Conservation (phyloP, 2,329 filamentous ascomycete genomes). For the Epichloe elymi region DNA sequence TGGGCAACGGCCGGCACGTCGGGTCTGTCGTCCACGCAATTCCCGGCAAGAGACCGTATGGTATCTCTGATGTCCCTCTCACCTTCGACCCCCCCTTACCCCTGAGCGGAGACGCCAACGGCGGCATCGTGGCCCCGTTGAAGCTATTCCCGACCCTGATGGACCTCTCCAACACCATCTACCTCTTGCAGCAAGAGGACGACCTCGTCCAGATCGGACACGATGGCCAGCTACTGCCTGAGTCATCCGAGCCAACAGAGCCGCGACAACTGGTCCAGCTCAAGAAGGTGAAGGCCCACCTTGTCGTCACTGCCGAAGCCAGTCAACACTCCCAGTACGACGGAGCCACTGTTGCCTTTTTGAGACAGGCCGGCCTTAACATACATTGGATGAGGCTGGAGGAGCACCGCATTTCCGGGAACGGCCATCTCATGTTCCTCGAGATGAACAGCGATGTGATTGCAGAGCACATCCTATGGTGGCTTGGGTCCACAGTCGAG, state of each 20-base stretch:
- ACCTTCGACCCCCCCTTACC: slow-evolving; percentile 27
- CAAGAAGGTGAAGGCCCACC: slow-evolving; percentile 26
- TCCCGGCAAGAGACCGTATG: slow-evolving; percentile 21
- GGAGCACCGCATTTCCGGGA: slow-evolving; percentile 32
- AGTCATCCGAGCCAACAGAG: too few relatives aligned
- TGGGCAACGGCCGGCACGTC: slow-evolving; percentile 5
- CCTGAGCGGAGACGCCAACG: too few relatives aligned
- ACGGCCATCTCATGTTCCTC: slow-evolving; percentile 42
- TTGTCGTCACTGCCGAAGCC: slow-evolving; percentile 38
- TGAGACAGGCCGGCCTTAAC: slow-evolving; percentile 36
- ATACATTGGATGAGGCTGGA: slow-evolving; percentile 32
- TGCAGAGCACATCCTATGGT: slow-evolving; percentile 11
- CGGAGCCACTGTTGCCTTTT: slow-evolving; percentile 37
- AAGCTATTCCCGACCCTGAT: background rate
- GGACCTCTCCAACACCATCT: background rate
- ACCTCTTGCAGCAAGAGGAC: slow-evolving; percentile 9
- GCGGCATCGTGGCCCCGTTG: background rate
- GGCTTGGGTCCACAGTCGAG: slow-evolving; percentile 4
- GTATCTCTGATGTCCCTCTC: slow-evolving; percentile 28
- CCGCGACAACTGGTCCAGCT: slow-evolving; percentile 34
- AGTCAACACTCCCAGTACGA: slow-evolving; percentile 42
- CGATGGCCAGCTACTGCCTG: background rate
- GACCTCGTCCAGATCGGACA: background rate
- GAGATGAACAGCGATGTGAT: slow-evolving; percentile 37
- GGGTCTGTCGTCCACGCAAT: slow-evolving; percentile 14